A percentile compares a stretch with the other conserved stretches of the same genome.
Evolutionary conservation across 176 grass and related monocot genomes (phyloP).

Genomic region (Oryza australiensis): DNA sequence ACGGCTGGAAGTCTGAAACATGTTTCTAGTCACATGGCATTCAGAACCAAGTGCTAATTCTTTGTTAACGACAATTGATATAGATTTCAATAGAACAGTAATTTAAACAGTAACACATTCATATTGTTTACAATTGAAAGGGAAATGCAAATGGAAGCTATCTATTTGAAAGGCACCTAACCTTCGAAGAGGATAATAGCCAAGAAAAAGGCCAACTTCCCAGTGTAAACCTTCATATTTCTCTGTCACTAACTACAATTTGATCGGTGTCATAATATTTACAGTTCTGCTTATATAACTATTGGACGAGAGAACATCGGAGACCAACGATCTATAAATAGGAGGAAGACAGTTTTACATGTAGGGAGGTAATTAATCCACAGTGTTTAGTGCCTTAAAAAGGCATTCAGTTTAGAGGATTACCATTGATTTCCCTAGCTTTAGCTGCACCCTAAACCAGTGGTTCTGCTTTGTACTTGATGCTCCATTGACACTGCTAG

Average conservation of each 20-base stretch:
- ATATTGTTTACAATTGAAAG: neutral
- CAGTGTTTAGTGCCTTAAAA: neutral
- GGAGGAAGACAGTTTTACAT: conserved; percentile 25
- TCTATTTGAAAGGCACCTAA: neutral
- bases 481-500: neutral
- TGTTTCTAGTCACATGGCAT: neutral
- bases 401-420: neutral
- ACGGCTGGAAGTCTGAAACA: neutral
- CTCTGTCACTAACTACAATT: neutral
- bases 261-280: neutral
- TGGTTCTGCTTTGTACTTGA: neutral
- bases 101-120: neutral
- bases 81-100: neutral
- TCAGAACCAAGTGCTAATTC: neutral
- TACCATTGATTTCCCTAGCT: neutral
- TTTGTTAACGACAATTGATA: neutral
- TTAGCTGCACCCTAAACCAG: neutral
- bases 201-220: conserved; percentile 30
- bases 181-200: conserved; percentile 36
- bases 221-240: conserved; percentile 28
- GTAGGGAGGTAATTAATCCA: conserved; percentile 3
- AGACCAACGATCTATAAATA: conserved; percentile 9
- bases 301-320: conserved; percentile 17
- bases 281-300: neutral
- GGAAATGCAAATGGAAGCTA: neutral